Base-by-base conservation (phyloP, 179 eudicot genomes). In the Beta lomatogona region DNA sequence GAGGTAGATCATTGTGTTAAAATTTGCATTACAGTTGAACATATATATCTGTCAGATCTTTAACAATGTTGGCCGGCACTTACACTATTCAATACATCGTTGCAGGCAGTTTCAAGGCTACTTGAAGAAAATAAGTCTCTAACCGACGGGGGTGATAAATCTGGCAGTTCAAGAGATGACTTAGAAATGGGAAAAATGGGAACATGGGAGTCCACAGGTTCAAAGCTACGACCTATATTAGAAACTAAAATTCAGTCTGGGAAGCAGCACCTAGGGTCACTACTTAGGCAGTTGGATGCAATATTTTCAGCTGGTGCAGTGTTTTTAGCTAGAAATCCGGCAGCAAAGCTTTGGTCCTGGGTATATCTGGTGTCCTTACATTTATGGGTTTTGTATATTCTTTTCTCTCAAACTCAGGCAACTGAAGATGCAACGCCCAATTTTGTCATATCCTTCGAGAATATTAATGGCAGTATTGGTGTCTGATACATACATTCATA, bases 301-400 rank as follows among this genome's bases (percentile, higher is more conserved):
- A 83, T 94, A n/a, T 95, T 89, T 83, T 90, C 88, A 50, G 89
- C 93, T 2, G 98, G 97, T 4, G 84, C 88, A 25, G 82, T 91
- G 12, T 91, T 90, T 78, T 88, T 94, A 59, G 89, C 94, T 59
- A 86, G 98, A 76, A 94, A 94, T 71, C 92, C 95, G 22, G 82
- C 89, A 45, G 99, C 94, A 31, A 92, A 89, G 79, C 71, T 85
- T n/a, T 95, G 95, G 93, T 81, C 94, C 58, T 44, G 89, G 76
- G 89, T 90, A 76, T 95, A 95, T 85, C 80, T 95, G 44, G 90
- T 86, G 5, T 92, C 94, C 83, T 92, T 95, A 71, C 99, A 95
- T 87, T 77, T 95, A 18, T 95, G 99, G 99, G 99, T 94, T 60
- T 68, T 92, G 77, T 95, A 95, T 75, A 94, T 94, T 81, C 86